Base-by-base conservation (phyloP, 306 rosid species). In the Carpinus viminea region DNA sequence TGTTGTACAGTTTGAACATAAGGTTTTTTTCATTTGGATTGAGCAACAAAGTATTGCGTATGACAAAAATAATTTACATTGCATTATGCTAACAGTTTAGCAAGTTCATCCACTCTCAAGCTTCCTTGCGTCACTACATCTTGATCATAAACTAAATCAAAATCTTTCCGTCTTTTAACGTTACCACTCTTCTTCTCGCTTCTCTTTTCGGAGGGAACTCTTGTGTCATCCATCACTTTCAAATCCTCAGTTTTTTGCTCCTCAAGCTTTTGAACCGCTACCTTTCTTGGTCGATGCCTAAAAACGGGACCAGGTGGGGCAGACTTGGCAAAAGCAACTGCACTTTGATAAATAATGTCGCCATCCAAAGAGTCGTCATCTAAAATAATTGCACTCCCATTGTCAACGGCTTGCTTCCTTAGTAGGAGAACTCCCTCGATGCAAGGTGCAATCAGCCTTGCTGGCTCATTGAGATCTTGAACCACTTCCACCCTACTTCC, bases 51-150 rank as follows among this genome's bases (percentile, higher is more conserved):
- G 41, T 64, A 12, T 31, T 24, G 21, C 16, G 41, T 38, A 38
- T 9, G 70, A 71, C 16, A 54, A 64, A 34, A 65, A 46, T 38
- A 73, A 73, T 57, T 57, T 60, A 60, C 73, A 59, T 69, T 46
- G 70, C 47, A 75, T 88, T 81, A 88, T n/a, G 90, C 85, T 78
- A 89, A 77, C 70, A 88, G 88, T 82, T 92, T 88, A 47, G 97
- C 98, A 73, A 92, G 92, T 86, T 91, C 98, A 86, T 92, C 93
- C 60, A 91, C 87, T 89, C 92, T 83, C 76, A 89, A 62, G 88
- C 92, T 91, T 82, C 99, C 98, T 70, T 81, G 96, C 28, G 96
- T 97, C 74, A 86, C 90, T 74, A 85, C 86, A 76, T 81, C 83
- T 78, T 83, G 76, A 75, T 24, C 26, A 24, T 80, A 77, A 74